A percentile compares a stretch with the other conserved stretches of the same genome.
These are phyloP conservation scores for Jatropha curcas DNA, from an alignment of 345 rosid genomes.

Conservation along the genomic window DNA sequence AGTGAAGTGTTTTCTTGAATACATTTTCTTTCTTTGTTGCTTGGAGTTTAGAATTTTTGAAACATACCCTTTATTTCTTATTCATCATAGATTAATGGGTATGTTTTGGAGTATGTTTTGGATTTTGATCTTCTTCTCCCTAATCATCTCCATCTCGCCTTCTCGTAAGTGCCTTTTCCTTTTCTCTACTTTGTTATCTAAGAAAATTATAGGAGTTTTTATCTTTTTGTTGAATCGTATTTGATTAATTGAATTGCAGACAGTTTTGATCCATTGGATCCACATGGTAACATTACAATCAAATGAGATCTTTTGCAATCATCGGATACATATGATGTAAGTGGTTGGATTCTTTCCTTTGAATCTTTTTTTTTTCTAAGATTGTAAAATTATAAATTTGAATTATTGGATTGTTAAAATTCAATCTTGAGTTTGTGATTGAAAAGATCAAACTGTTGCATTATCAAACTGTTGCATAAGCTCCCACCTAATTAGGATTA, in stretches of 20 bases:
- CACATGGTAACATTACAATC: conserved; percentile 62
- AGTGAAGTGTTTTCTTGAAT: neutral
- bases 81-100: conserved; percentile 27
- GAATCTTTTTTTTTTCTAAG: no score
- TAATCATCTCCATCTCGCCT: conserved; percentile 28
- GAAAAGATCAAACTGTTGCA: no score
- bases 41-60: neutral
- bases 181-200: neutral
- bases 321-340: conserved; percentile 44
- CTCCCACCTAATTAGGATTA: no score
- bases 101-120: no score
- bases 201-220: neutral
- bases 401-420: no score
- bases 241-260: conserved; percentile 41
- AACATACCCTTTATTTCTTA: conserved; percentile 9
- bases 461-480: no score
- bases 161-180: conserved; percentile 37
- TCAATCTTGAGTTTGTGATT: no score
- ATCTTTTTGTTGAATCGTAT: neutral
- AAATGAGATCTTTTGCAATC: conserved; percentile 76
- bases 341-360: neutral
- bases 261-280: conserved; percentile 89
- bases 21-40: no score
- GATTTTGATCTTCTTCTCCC: conserved; percentile 25
- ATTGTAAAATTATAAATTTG: no score